Percentiles rank a stretch among this genome's conserved stretches.
Conservation (phyloP, 805 yeast species). For the Pichia occidentalis region DNA sequence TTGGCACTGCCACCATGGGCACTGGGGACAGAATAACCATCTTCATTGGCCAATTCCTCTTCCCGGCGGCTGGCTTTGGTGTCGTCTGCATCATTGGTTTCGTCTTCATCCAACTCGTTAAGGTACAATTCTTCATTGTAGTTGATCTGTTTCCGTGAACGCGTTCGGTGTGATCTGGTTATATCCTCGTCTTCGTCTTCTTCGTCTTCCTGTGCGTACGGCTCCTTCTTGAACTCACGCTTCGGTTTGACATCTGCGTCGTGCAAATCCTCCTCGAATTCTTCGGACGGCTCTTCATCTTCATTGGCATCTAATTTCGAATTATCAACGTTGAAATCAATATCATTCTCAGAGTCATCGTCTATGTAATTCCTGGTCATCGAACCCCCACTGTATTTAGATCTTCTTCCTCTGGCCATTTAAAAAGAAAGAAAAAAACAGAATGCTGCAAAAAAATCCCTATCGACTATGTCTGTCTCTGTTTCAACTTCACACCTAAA, state of each 20-base stretch:
- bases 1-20: no score
- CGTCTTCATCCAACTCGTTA: slow-evolving; percentile 24
- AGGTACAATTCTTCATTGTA: slow-evolving; percentile 30
- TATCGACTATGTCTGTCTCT: no score
- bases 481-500: background rate
- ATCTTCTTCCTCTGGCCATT: no score
- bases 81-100: slow-evolving; percentile 19
- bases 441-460: no score
- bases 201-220: slow-evolving; percentile 12
- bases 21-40: no score
- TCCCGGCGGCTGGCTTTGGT: slow-evolving; percentile 1
- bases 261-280: slow-evolving; percentile 20
- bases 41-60: slow-evolving; percentile 9
- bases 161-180: slow-evolving; percentile 23
- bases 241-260: slow-evolving; percentile 2
- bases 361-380: no score
- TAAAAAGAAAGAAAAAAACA: no score
- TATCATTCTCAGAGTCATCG: slow-evolving; percentile 14
- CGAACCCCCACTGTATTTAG: no score
- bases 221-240: background rate
- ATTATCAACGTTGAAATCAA: slow-evolving; percentile 12
- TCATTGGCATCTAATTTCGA: slow-evolving; percentile 2
- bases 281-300: slow-evolving; percentile 18
- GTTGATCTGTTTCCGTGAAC: slow-evolving; percentile 27
- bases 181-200: slow-evolving; percentile 22